Conservation (phyloP, 768 basidiomycete species). For the Lentinula detonsa region DNA sequence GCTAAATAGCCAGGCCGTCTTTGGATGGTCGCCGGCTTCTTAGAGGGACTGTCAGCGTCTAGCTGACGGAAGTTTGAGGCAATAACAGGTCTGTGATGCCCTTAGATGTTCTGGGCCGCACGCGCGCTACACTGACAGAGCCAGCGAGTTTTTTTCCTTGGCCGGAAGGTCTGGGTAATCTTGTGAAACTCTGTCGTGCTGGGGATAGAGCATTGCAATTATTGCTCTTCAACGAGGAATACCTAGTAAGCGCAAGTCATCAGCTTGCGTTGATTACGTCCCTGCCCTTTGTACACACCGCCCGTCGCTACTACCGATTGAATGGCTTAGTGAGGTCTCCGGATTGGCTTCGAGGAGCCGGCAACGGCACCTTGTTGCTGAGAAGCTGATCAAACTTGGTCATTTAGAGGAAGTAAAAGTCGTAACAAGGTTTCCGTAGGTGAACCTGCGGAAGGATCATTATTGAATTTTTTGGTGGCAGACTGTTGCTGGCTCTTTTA, state of each 20-base stretch:
- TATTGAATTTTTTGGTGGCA: constrained; percentile 33
- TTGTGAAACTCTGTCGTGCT: constrained; percentile 77
- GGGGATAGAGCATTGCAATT: constrained; percentile 90
- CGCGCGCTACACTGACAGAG: constrained; percentile 86
- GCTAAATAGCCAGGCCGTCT: constrained; percentile 84
- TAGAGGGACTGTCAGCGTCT: constrained; percentile 81
- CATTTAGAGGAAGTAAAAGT: constrained; percentile 84
- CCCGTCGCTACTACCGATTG: constrained; percentile 89
- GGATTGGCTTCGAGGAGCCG: constrained; percentile 67
- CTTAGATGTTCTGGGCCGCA: constrained; percentile 89
- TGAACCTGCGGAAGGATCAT: constrained; percentile 81
- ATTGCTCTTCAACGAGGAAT: constrained; percentile 91
- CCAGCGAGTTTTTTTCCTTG: constrained; percentile 78
- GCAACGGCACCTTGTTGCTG: constrained; percentile 36
- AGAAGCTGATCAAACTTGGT: constrained; percentile 72
- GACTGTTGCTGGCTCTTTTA: constrained; percentile 24
- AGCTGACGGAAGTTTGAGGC: constrained; percentile 83
- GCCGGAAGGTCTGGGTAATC: constrained; percentile 70
- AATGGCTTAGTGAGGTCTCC: constrained; percentile 86
- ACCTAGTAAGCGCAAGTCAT: constrained; percentile 85
- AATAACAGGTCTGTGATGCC: constrained; percentile 91
- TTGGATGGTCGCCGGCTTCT: constrained; percentile 74
- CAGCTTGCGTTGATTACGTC: constrained; percentile 87
- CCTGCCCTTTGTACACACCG: constrained; percentile 90
- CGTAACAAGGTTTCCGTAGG: constrained; percentile 79